Percentiles rank a stretch among this genome's conserved stretches.
These are phyloP conservation scores for Kwoniella dejecticola DNA, from an alignment of 768 basidiomycete species.

Conservation along the genomic window DNA sequence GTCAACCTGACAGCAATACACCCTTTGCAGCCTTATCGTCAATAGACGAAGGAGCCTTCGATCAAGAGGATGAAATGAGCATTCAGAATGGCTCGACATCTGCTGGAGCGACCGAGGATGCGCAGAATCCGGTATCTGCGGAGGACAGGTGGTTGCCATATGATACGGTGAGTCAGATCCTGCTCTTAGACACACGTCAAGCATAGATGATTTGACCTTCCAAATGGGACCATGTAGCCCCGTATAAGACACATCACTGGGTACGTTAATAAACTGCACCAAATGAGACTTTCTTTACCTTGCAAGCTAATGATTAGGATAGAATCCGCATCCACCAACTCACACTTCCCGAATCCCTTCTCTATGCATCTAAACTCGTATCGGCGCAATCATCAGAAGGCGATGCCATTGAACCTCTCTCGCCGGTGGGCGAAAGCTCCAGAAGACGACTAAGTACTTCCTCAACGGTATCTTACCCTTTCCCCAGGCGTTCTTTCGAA, in stretches of 20 bases:
- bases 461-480: conserved; percentile 14
- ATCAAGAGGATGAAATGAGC: background rate
- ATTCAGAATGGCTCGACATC: background rate
- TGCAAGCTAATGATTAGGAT: conserved; percentile 7
- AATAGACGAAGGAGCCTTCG: too few relatives aligned
- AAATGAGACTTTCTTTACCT: too few relatives aligned
- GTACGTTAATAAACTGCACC: conserved; percentile 16
- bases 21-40: too few relatives aligned
- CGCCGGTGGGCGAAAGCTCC: conserved; percentile 20
- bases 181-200: background rate
- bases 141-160: conserved; percentile 11
- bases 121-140: background rate
- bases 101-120: background rate
- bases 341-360: conserved; percentile 38
- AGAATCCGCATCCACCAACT: conserved; percentile 49
- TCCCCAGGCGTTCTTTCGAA: background rate
- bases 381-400: background rate
- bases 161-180: conserved; percentile 22
- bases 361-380: conserved; percentile 28
- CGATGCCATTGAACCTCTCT: conserved; percentile 2
- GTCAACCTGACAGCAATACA: too few relatives aligned
- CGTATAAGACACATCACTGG: conserved; percentile 47
- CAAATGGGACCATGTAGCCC: conserved; percentile 22
- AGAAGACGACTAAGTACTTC: background rate
- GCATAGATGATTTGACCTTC: too few relatives aligned